These are phyloP conservation scores for Pyricularia sp. DNA, from an alignment of 2,329 filamentous ascomycete genomes.

Conservation along the genomic window DNA sequence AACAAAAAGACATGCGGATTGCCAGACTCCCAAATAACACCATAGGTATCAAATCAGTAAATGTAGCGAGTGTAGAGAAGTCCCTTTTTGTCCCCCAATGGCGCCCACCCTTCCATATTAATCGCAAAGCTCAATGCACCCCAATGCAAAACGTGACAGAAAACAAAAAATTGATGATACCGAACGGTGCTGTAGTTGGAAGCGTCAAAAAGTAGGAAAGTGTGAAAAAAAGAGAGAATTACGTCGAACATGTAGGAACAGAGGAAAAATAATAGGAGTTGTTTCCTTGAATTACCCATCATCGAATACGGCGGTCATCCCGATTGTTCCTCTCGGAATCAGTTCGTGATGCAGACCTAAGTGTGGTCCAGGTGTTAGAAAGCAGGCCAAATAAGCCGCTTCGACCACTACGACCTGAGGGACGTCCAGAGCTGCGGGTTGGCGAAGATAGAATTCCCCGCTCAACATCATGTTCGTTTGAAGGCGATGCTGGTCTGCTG, in stretches of 20 bases:
- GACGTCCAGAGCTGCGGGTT: not conserved
- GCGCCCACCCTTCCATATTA: not conserved
- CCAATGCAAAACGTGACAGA: not conserved
- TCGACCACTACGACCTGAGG: not conserved
- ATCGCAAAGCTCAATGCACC: not conserved
- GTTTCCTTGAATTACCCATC: not conserved
- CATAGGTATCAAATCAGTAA: not conserved
- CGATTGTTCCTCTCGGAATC: not conserved
- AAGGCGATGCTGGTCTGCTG: conserved; percentile 1
- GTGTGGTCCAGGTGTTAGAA: conserved; percentile 1
- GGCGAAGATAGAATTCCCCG: not conserved
- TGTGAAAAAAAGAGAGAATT: not conserved
- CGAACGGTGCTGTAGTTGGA: not conserved
- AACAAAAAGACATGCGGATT: not conserved
- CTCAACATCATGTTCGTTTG: conserved; percentile 1
- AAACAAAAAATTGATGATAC: not conserved
- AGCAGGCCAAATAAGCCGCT: conserved; percentile 1
- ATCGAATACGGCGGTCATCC: conserved; percentile 1
- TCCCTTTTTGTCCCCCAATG: not conserved
- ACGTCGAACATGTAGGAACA: not conserved
- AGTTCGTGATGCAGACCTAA: not conserved
- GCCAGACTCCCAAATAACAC: not conserved
- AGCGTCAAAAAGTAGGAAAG: not conserved
- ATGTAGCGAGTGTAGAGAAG: conserved; percentile 1
- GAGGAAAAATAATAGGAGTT: not conserved